phyloP scores from a whole-genome alignment of 1,284 basidiomycete species.

The Ganoderma meredithae region DNA sequence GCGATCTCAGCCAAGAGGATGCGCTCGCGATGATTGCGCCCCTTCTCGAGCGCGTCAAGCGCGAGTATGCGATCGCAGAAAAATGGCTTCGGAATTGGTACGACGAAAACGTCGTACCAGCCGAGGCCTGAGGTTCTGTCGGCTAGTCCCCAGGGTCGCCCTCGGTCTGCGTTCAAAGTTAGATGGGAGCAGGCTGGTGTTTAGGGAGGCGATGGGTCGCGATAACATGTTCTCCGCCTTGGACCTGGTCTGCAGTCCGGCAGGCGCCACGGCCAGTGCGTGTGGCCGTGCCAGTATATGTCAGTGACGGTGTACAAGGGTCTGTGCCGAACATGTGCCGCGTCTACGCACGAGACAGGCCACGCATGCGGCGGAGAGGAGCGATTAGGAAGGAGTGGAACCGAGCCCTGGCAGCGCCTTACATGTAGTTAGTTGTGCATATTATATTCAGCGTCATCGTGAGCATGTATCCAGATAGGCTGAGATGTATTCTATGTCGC shows the following conservation, averaged over 20 bases:
- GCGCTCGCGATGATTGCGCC: constrained; percentile 71
- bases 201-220: neutral
- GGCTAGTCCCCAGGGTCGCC: neutral
- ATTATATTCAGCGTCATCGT: constrained; percentile 16
- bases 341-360: neutral
- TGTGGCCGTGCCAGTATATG: neutral
- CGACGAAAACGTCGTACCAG: constrained; percentile 32
- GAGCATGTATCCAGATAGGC: neutral
- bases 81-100: constrained; percentile 61
- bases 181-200: neutral
- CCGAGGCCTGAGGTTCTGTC: constrained; percentile 21
- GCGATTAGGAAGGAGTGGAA: constrained; percentile 17
- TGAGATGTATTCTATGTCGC: constrained; percentile 7
- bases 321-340: neutral
- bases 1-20: constrained; percentile 57
- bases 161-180: neutral
- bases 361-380: neutral
- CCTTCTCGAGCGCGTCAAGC: constrained; percentile 59
- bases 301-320: neutral
- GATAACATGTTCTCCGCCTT: neutral
- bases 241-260: neutral
- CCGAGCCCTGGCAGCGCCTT: constrained; percentile 16
- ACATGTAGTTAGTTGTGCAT: constrained; percentile 22
- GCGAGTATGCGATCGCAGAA: constrained; percentile 65
- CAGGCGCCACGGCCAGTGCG: neutral